Conservation (phyloP, 441 rosid species). For the Brassica balearica region DNA sequence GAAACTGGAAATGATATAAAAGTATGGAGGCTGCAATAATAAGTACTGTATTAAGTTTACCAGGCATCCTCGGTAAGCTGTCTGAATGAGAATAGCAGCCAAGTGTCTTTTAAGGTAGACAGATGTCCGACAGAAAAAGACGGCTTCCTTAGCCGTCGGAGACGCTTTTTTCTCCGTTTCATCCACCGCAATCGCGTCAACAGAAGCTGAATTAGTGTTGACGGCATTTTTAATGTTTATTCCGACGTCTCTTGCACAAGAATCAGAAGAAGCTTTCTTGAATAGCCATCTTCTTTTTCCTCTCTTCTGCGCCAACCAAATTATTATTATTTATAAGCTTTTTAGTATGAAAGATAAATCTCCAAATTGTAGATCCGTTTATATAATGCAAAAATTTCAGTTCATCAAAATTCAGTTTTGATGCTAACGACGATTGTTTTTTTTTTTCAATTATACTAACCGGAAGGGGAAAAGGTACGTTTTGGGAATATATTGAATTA, state of each 20-base stretch:
- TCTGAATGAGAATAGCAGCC: slow-evolving; percentile 61
- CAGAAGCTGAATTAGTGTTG: neutral
- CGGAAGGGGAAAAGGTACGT: neutral
- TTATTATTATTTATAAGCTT: neutral
- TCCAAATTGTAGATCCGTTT: neutral
- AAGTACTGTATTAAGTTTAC: slow-evolving; percentile 21
- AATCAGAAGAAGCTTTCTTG: slow-evolving; percentile 49
- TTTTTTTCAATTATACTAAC: neutral
- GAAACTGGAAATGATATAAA: neutral
- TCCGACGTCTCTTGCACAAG: slow-evolving; percentile 43
- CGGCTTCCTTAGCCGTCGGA: slow-evolving; percentile 53
- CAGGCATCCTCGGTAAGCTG: slow-evolving; percentile 67
- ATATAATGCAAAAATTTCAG: neutral
- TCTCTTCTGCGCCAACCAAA: slow-evolving; percentile 51
- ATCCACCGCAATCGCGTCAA: slow-evolving; percentile 33
- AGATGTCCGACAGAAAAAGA: slow-evolving; percentile 46
- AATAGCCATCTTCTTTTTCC: slow-evolving; percentile 58
- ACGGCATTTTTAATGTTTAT: slow-evolving; percentile 30
- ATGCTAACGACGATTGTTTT: neutral
- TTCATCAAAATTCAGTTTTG: neutral
- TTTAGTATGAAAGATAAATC: neutral
- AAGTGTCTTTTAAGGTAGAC: slow-evolving; percentile 47
- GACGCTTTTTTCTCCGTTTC: slow-evolving; percentile 50
- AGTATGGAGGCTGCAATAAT: neutral
- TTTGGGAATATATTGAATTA: neutral